Evolutionary conservation across 2,329 filamentous ascomycete species (phyloP), one percentile per base, ranked within the genome.

Genomic region (Alternaria burnsii): DNA sequence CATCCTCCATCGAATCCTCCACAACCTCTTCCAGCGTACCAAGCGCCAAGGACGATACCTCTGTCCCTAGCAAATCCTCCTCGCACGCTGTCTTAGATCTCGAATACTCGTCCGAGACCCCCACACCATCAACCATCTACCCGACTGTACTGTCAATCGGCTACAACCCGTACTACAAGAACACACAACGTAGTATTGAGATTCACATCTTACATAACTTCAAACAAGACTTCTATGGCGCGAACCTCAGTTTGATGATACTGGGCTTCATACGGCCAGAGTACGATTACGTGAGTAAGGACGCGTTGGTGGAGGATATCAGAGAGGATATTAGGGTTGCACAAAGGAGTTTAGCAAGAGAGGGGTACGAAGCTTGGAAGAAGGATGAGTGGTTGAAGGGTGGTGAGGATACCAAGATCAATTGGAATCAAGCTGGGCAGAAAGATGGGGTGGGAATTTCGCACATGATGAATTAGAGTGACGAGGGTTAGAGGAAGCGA

Each of bases 141-240:
- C 74, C 74, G 1, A 77, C 75, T 10, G 75, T 78, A 1, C 69
- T 78, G 1, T 67, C 60, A 18, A 75, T 78, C 40, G 95, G 95
- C 44, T 98, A 94, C 86, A 99, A 98, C 80, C 95, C 95, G 0
- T 98, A 94, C 81, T 99, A 97, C 86, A 93, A 94, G 78, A 98
- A 99, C 84, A 89, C 86, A 5, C 88, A 92, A 47, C 89, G 92
- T 63, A 92, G 88, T 64, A 93, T 95, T 75, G 93, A 97, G 84
- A 93, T 97, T 58, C 93, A 97, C 81, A 87, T 99, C 55, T 86
- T 99, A 79, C 89, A 92, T 73, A 78, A 84, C 43, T 97, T 97
- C 77, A 78, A 81, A 2, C 82, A 84, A 40, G 93, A 98, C 76
- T 99, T 99, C 77, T 98, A 98, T 81, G 91, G 87, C 63, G 86